Base-by-base conservation (phyloP, 352 stramenopile genomes). In the Phytophthora syringae region DNA sequence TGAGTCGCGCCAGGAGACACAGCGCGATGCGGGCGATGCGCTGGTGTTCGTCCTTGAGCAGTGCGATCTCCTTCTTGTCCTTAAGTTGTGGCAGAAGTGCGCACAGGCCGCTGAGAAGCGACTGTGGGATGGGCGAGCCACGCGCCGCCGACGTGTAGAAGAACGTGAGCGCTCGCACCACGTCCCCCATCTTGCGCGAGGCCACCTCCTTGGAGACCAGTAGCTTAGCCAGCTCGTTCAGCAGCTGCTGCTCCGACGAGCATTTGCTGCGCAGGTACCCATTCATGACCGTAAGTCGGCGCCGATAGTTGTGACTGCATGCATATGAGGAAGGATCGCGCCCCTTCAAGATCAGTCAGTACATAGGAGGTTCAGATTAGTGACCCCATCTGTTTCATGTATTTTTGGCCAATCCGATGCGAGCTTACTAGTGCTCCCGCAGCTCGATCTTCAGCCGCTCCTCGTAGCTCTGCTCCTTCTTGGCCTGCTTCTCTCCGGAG, bases 171-270 rank as follows among this genome's bases (percentile, higher is more conserved):
- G 89, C 84, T 15, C 82, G 80, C 36, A 92, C 64, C 43, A 92
- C 71, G 50, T 89, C 83, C 45, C 52, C 78, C 67, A 88, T 90
- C 57, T 86, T 86, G 59, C 90, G 90, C 60, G 80, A 83, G 18
- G 82, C 79, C 28, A 78, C 77, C 44, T 94, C 84, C 51, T 87
- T 88, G 13, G 72, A 61, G 7, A 52, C 58, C 20, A 92, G 60
- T 15, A 90, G 66, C 64, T 87, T 90, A 25, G 75, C 76, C 34
- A 94, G 72, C 56, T 94, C 86, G 55, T 94, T 93, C 72, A 93
- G 82, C 51, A 94, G 77, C 70, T 94, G 84, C 74, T 92, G 82
- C 79, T 92, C 82, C 15, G 84, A 94, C 60, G 82, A 84, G 60
- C 79, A 88, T 56, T 89, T 90, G 62, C 72, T 77, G 53, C 76